phyloP scores from a whole-genome alignment of 2,329 filamentous ascomycete genomes.

The Epicoccum nigrum region DNA sequence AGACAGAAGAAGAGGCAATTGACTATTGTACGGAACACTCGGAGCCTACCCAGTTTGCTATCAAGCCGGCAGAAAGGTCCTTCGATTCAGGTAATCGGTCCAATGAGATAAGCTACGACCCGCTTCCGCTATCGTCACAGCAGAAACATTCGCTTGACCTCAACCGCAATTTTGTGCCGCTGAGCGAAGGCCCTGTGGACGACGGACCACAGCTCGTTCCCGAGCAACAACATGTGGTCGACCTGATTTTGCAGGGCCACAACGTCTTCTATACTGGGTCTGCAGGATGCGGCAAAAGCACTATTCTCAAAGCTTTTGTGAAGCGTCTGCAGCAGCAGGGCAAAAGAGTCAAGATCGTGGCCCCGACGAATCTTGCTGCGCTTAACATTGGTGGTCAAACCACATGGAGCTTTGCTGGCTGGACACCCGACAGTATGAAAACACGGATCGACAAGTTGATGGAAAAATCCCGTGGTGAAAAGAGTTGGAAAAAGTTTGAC shows the following conservation, averaged over 20 bases:
- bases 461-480: constrained; percentile 39
- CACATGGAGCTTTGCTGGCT: constrained; percentile 63
- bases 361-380: constrained; percentile 66
- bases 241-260: constrained; percentile 57
- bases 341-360: constrained; percentile 58
- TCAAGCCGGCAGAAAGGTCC: not conserved
- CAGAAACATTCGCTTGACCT: not conserved
- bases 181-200: not conserved
- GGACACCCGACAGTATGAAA: constrained; percentile 57
- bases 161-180: not conserved
- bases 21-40: no score
- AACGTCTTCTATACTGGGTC: constrained; percentile 71
- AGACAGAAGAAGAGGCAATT: constrained; percentile 69
- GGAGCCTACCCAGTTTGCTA: no score
- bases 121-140: not conserved
- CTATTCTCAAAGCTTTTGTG: constrained; percentile 59
- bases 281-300: constrained; percentile 66
- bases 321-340: constrained; percentile 44
- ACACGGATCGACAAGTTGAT: constrained; percentile 47
- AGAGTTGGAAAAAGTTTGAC: constrained; percentile 38
- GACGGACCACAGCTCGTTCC: constrained; percentile 45
- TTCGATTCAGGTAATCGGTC: not conserved
- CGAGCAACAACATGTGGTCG: constrained; percentile 58
- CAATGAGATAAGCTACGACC: not conserved
- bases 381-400: constrained; percentile 63